Evolutionary conservation across 306 rosid genomes (phyloP).

Genomic region (Begonia peltatifolia): DNA sequence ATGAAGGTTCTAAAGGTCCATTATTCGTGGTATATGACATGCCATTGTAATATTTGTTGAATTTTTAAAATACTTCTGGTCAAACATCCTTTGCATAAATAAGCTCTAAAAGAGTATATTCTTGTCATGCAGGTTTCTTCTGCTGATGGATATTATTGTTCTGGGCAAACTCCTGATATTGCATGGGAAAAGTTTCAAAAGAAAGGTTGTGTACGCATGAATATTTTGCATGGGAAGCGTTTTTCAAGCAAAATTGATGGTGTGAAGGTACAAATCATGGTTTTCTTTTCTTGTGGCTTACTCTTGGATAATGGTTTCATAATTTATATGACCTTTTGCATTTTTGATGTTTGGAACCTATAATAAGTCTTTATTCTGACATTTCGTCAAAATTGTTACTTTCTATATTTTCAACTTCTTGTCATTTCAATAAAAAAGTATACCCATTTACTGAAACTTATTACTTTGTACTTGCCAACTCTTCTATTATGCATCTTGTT

Average conservation of each 20-base stretch:
- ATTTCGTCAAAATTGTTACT: no score
- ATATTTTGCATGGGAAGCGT: slow-evolving; percentile 76
- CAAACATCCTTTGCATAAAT: slow-evolving; percentile 9
- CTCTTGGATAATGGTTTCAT: no score
- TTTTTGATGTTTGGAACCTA: no score
- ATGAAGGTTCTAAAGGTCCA: slow-evolving; percentile 76
- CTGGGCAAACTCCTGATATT: slow-evolving; percentile 81
- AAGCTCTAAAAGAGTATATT: slow-evolving; percentile 4
- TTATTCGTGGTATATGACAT: slow-evolving; percentile 44
- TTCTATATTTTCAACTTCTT: no score
- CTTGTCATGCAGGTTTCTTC: slow-evolving; percentile 35
- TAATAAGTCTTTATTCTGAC: no score
- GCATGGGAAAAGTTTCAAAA: slow-evolving; percentile 73
- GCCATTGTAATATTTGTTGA: slow-evolving; percentile 11
- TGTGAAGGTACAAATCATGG: slow-evolving; percentile 48
- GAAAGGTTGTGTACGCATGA: slow-evolving; percentile 34
- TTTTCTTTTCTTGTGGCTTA: neutral
- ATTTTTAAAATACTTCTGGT: slow-evolving; percentile 4
- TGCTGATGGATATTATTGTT: slow-evolving; percentile 49
- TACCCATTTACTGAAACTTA: no score
- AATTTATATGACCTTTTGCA: no score
- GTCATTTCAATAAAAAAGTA: no score
- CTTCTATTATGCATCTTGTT: neutral
- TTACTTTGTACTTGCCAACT: no score
- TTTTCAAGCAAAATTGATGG: slow-evolving; percentile 69